A percentile compares a stretch with the other conserved stretches of the same genome.
Evolutionary conservation across 768 basidiomycete species (phyloP).

Genomic region (Macrocybe gigantea): DNA sequence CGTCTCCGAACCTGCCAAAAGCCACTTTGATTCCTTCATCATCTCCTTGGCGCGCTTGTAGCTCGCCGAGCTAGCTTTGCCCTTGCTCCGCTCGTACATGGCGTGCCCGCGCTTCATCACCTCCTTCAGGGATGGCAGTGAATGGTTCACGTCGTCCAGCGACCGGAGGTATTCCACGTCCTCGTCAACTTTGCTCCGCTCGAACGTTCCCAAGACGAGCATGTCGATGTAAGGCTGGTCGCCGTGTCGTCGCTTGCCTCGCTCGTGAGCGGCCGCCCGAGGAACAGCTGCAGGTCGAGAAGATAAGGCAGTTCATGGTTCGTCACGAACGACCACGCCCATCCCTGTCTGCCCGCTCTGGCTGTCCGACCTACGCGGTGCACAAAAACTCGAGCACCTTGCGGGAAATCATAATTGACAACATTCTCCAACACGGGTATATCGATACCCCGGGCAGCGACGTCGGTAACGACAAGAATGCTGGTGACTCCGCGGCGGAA

Average conservation of each 20-base stretch:
- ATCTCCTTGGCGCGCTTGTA: conserved; percentile 90
- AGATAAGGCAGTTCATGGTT: conserved; percentile 84
- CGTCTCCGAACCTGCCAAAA: conserved; percentile 57
- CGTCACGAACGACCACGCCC: conserved; percentile 95
- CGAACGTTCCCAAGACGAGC: conserved; percentile 78
- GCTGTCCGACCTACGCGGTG: conserved; percentile 98
- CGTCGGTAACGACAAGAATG: conserved; percentile 94
- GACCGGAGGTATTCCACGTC: conserved; percentile 76
- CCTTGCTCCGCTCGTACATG: conserved; percentile 93
- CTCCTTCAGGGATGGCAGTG: conserved; percentile 59
- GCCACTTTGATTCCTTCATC: conserved; percentile 66
- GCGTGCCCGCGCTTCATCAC: conserved; percentile 87
- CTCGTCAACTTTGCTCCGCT: conserved; percentile 73
- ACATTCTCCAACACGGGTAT: conserved; percentile 96
- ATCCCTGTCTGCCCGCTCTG: conserved; percentile 88
- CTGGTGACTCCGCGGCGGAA: conserved; percentile 79
- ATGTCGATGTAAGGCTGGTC: conserved; percentile 66
- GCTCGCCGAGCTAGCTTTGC: conserved; percentile 80
- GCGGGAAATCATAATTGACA: conserved; percentile 97
- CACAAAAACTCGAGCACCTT: conserved; percentile 88
- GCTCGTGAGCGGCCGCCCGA: conserved; percentile 68
- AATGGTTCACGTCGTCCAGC: conserved; percentile 58
- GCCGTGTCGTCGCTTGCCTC: conserved; percentile 37
- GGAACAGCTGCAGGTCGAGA: conserved; percentile 88
- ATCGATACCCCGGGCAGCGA: conserved; percentile 97